phyloP scores from a whole-genome alignment of 176 grass and related monocot species.

The sorghum (Sorghum bicolor) region DNA sequence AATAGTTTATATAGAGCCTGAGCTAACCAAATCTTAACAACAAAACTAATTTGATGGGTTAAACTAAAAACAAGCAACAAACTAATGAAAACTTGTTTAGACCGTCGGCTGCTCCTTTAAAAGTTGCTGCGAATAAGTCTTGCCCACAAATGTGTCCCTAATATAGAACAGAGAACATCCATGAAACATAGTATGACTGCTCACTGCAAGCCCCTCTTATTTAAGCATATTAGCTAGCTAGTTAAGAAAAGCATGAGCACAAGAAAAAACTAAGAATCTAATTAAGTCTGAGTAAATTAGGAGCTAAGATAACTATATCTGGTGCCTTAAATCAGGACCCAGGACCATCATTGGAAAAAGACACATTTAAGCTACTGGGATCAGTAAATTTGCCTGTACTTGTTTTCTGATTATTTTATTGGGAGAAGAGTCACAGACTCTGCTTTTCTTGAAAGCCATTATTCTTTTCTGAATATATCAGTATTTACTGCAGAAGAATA shows the following conservation, averaged over 20 bases:
- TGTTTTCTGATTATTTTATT: neutral
- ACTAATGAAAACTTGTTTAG: too few species aligned
- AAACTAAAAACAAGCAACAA: neutral
- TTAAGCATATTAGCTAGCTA: neutral
- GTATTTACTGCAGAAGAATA: conserved; percentile 8
- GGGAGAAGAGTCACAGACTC: neutral
- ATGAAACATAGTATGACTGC: neutral
- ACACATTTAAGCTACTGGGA: neutral
- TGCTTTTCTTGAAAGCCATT: neutral
- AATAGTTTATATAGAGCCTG: neutral
- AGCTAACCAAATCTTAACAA: neutral
- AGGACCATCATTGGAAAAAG: neutral
- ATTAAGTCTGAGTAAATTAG: neutral
- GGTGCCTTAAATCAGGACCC: neutral
- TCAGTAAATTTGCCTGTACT: neutral
- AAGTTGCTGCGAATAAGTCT: neutral
- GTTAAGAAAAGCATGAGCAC: neutral
- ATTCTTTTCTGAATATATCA: neutral
- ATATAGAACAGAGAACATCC: neutral
- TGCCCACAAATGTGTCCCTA: neutral
- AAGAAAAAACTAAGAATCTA: neutral
- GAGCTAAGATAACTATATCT: neutral
- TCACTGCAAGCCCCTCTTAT: neutral
- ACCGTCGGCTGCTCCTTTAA: neutral
- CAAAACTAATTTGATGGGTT: neutral